Conservation (phyloP, 2,329 filamentous ascomycete species). For the Penicillium vulpinum region DNA sequence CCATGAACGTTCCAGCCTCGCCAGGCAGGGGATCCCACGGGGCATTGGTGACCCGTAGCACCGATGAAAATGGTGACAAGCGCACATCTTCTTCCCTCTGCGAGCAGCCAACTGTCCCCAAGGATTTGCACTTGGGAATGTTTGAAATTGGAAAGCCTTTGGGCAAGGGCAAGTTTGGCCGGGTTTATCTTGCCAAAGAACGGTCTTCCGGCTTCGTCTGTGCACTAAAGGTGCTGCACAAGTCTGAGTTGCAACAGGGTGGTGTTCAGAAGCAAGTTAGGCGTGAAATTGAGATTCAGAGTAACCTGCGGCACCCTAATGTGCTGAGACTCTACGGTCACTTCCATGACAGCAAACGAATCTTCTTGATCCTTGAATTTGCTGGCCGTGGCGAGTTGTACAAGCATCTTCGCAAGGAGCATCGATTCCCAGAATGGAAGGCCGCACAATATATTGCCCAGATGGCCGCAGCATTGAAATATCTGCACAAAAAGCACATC, state of each 20-base stretch:
- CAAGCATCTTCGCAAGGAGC: slow-evolving; percentile 78
- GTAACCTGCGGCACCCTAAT: slow-evolving; percentile 81
- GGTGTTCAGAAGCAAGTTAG: slow-evolving; percentile 84
- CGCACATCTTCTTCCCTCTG: slow-evolving; percentile 48
- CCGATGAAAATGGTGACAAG: slow-evolving; percentile 51
- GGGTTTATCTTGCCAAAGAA: slow-evolving; percentile 82
- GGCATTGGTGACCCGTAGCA: slow-evolving; percentile 37
- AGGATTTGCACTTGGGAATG: slow-evolving; percentile 83
- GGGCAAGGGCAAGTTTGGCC: slow-evolving; percentile 84
- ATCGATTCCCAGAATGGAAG: slow-evolving; percentile 80
- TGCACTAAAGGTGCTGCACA: slow-evolving; percentile 83
- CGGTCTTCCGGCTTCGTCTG: slow-evolving; percentile 78
- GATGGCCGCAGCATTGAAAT: slow-evolving; percentile 85
- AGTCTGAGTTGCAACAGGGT: slow-evolving; percentile 75
- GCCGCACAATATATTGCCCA: slow-evolving; percentile 85
- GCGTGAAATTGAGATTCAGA: slow-evolving; percentile 87
- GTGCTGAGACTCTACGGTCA: slow-evolving; percentile 81
- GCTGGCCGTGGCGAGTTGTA: slow-evolving; percentile 84
- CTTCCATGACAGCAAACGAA: slow-evolving; percentile 85
- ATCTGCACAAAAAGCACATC: slow-evolving; percentile 94
- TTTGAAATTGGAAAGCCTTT: slow-evolving; percentile 88
- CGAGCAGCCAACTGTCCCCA: slow-evolving; percentile 55
- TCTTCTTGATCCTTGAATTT: slow-evolving; percentile 85
- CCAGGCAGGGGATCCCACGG: slow-evolving; percentile 62
- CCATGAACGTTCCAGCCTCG: slow-evolving; percentile 56